Base-by-base conservation (phyloP, 73 alveolate species). In the Effrenium voratum region DNA sequence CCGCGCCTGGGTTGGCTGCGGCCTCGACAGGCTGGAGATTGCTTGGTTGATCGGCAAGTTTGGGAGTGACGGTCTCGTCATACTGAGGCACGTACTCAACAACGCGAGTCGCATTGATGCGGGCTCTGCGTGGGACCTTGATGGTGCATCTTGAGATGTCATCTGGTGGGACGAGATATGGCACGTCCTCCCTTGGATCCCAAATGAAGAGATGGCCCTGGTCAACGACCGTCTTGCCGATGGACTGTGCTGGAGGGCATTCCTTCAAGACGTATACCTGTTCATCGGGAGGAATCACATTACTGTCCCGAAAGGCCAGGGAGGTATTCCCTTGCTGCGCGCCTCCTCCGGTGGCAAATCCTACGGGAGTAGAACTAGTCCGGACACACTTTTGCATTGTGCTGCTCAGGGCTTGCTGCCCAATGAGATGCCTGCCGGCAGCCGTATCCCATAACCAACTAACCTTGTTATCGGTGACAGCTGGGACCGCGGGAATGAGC, bases 181-280 rank as follows among this genome's bases (percentile, higher is more conserved):
- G 49, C 5, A 72, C 83, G 28, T 72, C 22, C 49, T 72, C 83
- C 22, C 83, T 46, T n/a, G 83, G 83, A 34, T 72, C 83, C 83
- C 83, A 72, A 34, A 72, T 34, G 34, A 72, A 72, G 50, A 72
- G 6, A 34, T 72, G 34, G 28, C 83, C 83, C 26, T 72, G 24
- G 34, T 52, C 63, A 12, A 52, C 19, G 63, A 52, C 63, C 8
- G 63, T 52, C 19, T 52, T 52, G 19, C 63, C 83, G 24, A n/a
- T 72, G 28, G 50, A n/a, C 6, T 72, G 83, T 12, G 49, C 83
- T n/a, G 83, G 46, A 28, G 50, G 83, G 28, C 83, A 66, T 15
- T 72, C 83, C 10, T 72, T 72, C 28, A 72, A 34, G 5, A 72
- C 49, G 49, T 72, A 72, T n/a, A n/a, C n/a, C n/a, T n/a, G n/a